Evolutionary conservation across 768 basidiomycete genomes (phyloP).

Genomic region (Dentipellis sp.): DNA sequence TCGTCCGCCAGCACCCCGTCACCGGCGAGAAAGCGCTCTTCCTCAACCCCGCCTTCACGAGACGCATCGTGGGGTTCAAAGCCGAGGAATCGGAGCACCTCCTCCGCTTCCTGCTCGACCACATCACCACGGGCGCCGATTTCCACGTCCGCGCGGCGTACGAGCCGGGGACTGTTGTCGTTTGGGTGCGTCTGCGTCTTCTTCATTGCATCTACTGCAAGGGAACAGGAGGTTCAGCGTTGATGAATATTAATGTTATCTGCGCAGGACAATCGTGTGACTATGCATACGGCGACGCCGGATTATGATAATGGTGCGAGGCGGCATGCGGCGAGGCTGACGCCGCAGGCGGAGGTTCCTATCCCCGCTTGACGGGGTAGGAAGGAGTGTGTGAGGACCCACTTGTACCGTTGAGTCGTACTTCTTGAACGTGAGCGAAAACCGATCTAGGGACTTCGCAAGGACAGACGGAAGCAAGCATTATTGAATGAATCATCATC

Average conservation of each 20-base stretch:
- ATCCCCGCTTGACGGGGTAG: constrained; percentile 25
- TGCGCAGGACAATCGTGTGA: constrained; percentile 38
- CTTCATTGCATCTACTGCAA: no score
- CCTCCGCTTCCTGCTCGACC: constrained; percentile 59
- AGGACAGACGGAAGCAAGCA: no score
- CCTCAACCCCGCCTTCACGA: constrained; percentile 74
- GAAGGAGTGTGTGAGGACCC: no score
- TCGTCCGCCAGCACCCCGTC: constrained; percentile 76
- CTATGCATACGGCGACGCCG: constrained; percentile 33
- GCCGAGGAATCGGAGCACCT: constrained; percentile 73
- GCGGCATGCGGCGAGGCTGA: constrained; percentile 38
- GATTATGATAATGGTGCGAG: constrained; percentile 29
- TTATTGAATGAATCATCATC: no score
- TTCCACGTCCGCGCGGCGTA: constrained; percentile 58
- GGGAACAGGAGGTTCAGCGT: no score
- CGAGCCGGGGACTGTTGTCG: constrained; percentile 43
- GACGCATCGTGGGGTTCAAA: constrained; percentile 67
- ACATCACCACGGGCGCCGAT: constrained; percentile 61
- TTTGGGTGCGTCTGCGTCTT: constrained; percentile 33
- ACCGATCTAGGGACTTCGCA: no score
- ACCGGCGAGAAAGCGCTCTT: constrained; percentile 81
- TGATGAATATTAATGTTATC: neutral
- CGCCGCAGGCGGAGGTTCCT: constrained; percentile 41
- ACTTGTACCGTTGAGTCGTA: no score
- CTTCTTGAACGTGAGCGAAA: no score